Base-by-base conservation (phyloP, 2,329 filamentous ascomycete species). In the Colletotrichum lindemuthianum region DNA sequence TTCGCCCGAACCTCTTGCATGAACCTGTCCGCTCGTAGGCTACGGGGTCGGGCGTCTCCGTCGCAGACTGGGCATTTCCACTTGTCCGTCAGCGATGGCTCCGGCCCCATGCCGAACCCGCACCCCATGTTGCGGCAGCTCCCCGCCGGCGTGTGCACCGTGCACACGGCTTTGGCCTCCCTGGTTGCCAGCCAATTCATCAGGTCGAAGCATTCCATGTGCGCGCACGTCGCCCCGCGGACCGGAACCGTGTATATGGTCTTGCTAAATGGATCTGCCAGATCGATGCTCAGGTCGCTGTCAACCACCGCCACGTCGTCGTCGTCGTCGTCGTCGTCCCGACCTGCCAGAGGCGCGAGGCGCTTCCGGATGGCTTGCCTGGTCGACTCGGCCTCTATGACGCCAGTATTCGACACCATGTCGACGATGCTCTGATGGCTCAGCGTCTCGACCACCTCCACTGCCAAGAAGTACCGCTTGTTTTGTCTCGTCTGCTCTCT, bases 201-300 rank as follows among this genome's bases (percentile, higher is more conserved):
- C 8, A 97, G 86, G 74, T 98, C 95, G 73, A 98, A 97, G 73
- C 93, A 97, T 73, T 97, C 92, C 40, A 90, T 80, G 73, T 99
- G 95, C 32, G 81, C 80, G 74, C 96, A 99, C 3, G 75, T 70
- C 8, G 72, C 79, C 33, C 92, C 89, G 34, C 94, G 89, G 2
- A 90, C 92, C 1, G 96, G 95, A 0, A 84, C 82, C 6, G 85
- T 80, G 73, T 91, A 93, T 10, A 96, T 83, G 11, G 72, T 78
- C 1, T 84, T 80, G 60, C 81, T 90, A 72, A 91, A 92, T 0
- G 90, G 89, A 73, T 92, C 90, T 0, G 87, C 80, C 12, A 93
- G 77, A 65, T 88, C 84, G 58, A 93, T 82, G 3, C 82, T 82
- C 8, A 93, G 76, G 58, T 84, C 81, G 34, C 86, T 81, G 41